phyloP scores from a whole-genome alignment of 2,329 filamentous ascomycete species.

The Apiospora hydei region DNA sequence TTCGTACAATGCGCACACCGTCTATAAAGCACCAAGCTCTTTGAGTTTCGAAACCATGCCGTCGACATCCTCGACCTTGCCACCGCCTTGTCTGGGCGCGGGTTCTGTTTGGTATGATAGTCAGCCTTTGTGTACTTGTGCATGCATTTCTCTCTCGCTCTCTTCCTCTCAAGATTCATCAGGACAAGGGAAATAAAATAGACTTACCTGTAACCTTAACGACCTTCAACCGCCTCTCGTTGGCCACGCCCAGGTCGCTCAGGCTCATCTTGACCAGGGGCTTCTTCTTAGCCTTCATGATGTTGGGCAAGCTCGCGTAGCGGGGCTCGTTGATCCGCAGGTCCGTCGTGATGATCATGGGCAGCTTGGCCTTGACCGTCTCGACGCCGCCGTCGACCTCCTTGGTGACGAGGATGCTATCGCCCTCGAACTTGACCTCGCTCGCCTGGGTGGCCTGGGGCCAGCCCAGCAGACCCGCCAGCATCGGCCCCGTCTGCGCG shows the following conservation, averaged over 20 bases:
- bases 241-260: conserved; percentile 80
- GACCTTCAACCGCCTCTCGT: conserved; percentile 80
- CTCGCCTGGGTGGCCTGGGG: conserved; percentile 93
- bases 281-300: conserved; percentile 99
- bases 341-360: conserved; percentile 95
- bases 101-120: conserved; percentile 67
- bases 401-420: conserved; percentile 77
- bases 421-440: conserved; percentile 78
- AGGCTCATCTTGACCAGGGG: conserved; percentile 90
- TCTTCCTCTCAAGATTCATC: neutral
- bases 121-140: conserved; percentile 26
- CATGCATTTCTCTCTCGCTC: neutral
- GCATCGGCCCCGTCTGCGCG: conserved; percentile 96
- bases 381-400: conserved; percentile 97
- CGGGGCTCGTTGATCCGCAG: conserved; percentile 92
- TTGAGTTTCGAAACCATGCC: conserved; percentile 94
- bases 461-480: conserved; percentile 91
- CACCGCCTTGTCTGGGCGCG: conserved; percentile 84
- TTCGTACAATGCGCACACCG: conserved; percentile 26
- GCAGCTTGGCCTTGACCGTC: conserved; percentile 84
- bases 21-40: conserved; percentile 88
- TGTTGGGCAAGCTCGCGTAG: conserved; percentile 95
- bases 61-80: conserved; percentile 97
- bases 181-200: neutral
- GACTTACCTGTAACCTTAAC: conserved; percentile 84